Conservation (phyloP, 2,329 filamentous ascomycete genomes). For the Microdochium bolleyi region DNA sequence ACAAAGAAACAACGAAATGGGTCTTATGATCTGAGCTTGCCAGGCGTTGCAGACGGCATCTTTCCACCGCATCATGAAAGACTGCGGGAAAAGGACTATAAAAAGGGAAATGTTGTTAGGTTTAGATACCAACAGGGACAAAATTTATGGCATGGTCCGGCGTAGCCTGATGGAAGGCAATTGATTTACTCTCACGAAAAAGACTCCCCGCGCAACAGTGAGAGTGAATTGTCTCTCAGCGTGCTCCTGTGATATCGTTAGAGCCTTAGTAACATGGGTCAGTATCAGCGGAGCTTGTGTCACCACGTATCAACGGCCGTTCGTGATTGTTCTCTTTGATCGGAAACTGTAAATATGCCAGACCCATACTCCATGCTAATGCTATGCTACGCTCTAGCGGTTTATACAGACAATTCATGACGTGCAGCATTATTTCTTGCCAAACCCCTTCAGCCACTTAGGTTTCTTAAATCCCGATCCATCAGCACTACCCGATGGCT, state of each 20-base stretch:
- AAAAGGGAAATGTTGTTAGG: neutral
- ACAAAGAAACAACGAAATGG: neutral
- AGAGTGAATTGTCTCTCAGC: no score
- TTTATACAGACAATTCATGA: neutral
- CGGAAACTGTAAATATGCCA: constrained; percentile 8
- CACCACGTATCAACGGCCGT: no score
- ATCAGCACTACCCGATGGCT: constrained; percentile 11
- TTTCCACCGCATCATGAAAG: neutral
- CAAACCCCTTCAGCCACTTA: constrained; percentile 65
- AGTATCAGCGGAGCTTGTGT: no score
- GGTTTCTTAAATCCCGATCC: constrained; percentile 35
- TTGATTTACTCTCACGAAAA: neutral
- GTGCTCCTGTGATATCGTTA: no score
- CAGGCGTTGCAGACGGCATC: neutral
- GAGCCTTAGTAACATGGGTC: no score
- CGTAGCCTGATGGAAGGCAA: neutral
- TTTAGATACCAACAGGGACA: neutral
- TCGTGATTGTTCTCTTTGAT: no score
- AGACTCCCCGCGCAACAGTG: neutral
- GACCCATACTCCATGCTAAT: constrained; percentile 2
- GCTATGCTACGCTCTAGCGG: constrained; percentile 1
- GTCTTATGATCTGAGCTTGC: neutral
- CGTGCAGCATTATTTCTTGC: constrained; percentile 52
- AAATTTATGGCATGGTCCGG: neutral
- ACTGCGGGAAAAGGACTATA: neutral